Base-by-base conservation (phyloP, 225 moss, liverwort and hornwort genomes). In the Thuidium tamariscinum region DNA sequence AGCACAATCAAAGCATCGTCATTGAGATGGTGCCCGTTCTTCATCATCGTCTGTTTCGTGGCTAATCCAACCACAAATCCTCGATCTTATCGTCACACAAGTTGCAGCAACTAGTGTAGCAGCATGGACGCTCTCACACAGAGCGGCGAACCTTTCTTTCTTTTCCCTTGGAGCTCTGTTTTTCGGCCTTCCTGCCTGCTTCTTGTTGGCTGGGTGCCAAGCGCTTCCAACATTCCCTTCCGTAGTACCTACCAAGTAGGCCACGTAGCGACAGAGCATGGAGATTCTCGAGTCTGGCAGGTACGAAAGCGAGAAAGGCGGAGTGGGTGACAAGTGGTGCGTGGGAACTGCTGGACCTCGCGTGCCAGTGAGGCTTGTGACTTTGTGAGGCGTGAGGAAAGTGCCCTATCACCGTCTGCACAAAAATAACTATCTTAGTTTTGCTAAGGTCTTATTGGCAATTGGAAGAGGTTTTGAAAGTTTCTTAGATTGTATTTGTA, bases 21-120 rank as follows among this genome's bases (percentile, higher is more conserved):
- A 69, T 56, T 3, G 56, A 69, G 42, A 8, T 23, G 5, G 27
- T 59, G 29, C 62, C 20, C 37, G 36, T 29, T 51, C 84, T 51
- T 37, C 74, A 7, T 55, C 74, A 18, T 62, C 46, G 74, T 52
- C 74, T 74, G 14, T 76, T 48, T 17, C 60, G 86, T 51, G 23
- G 22, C 52, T 17, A 23, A 56, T 51, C 23, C 41, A 42, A 62
- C 71, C 65, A 77, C 72, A 72, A 49, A 79, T 73, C 74, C 80
- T 90, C 81, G 87, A 84, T 69, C 89, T 90, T 90, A 87, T 90
- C 81, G 84, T 32, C 76, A 69, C 81, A 61, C 68, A 69, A 80
- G 85, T 48, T 63, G 77, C 81, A 34, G 86, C 86, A 71, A 71
- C 57, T 42, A 30, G 60, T 12, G 79, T 52, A 60, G 79, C 51